Evolutionary conservation across 108 stramenopile species (phyloP).

Genomic region (Stephanodiscus triporus): DNA sequence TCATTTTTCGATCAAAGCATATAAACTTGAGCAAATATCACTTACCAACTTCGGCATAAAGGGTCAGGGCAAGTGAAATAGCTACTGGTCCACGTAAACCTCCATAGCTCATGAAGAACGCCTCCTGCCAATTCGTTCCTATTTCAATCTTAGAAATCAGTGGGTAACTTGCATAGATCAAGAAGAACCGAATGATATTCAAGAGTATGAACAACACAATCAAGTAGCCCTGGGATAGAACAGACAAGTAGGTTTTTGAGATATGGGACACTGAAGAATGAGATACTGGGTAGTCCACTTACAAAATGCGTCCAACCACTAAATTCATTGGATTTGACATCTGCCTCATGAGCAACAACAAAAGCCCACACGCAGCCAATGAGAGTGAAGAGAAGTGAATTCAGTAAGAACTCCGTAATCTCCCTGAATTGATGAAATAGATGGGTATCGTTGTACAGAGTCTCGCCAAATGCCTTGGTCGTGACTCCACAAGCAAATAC

Average conservation of each 20-base stretch:
- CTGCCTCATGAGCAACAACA: constrained; percentile 44
- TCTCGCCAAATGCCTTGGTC: constrained; percentile 59
- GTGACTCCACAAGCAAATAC: constrained; percentile 75
- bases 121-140: constrained; percentile 38
- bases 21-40: not conserved
- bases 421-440: constrained; percentile 83
- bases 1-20: no score
- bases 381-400: constrained; percentile 92
- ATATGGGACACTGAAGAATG: constrained; percentile 40
- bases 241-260: not conserved
- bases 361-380: constrained; percentile 87
- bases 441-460: constrained; percentile 68
- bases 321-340: constrained; percentile 31
- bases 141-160: constrained; percentile 26
- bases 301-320: not conserved
- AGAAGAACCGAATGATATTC: constrained; percentile 32
- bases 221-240: constrained; percentile 30
- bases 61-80: constrained; percentile 43
- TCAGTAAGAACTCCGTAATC: constrained; percentile 82
- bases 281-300: no score
- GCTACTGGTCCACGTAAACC: constrained; percentile 52
- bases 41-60: constrained; percentile 25
- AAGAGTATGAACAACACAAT: constrained; percentile 29
- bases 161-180: constrained; percentile 34
- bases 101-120: constrained; percentile 33